phyloP scores from a whole-genome alignment of 1,284 basidiomycete genomes.

The Retiboletus fuscus region DNA sequence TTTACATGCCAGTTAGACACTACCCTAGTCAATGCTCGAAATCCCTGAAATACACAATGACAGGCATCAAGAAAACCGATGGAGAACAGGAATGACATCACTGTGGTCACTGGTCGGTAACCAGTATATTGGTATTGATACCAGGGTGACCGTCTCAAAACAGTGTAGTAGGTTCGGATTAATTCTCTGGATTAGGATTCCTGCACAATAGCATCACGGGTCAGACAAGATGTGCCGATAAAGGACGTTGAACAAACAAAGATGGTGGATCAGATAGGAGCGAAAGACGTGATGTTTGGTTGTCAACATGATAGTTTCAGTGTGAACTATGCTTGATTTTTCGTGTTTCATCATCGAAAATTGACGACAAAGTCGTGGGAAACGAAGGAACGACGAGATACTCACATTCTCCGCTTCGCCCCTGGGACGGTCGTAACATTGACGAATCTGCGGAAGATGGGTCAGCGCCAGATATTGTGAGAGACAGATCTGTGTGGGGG shows the following conservation, averaged over 20 bases:
- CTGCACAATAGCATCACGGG: conserved; percentile 20
- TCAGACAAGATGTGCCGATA: conserved; percentile 23
- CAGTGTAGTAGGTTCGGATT: neutral
- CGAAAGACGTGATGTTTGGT: conserved; percentile 46
- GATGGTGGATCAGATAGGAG: conserved; percentile 44
- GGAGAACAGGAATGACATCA: neutral
- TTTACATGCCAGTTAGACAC: neutral
- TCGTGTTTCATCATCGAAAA: conserved; percentile 37
- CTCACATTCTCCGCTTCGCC: conserved; percentile 76
- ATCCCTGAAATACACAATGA: neutral
- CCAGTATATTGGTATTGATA: too few species aligned
- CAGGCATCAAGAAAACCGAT: neutral
- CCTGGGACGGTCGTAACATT: conserved; percentile 90
- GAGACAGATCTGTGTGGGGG: neutral
- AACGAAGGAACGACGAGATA: neutral
- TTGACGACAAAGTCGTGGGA: neutral
- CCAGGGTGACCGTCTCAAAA: neutral
- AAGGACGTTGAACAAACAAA: neutral
- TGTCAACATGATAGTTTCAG: conserved; percentile 49
- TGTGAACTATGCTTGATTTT: conserved; percentile 49
- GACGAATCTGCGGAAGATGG: conserved; percentile 74
- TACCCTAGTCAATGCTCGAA: conserved; percentile 3
- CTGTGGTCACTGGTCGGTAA: neutral
- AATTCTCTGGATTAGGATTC: conserved; percentile 37
- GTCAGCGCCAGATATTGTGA: conserved; percentile 13